Conservation (phyloP, 2,329 filamentous ascomycete genomes). For the Hypomyces rosellus region DNA sequence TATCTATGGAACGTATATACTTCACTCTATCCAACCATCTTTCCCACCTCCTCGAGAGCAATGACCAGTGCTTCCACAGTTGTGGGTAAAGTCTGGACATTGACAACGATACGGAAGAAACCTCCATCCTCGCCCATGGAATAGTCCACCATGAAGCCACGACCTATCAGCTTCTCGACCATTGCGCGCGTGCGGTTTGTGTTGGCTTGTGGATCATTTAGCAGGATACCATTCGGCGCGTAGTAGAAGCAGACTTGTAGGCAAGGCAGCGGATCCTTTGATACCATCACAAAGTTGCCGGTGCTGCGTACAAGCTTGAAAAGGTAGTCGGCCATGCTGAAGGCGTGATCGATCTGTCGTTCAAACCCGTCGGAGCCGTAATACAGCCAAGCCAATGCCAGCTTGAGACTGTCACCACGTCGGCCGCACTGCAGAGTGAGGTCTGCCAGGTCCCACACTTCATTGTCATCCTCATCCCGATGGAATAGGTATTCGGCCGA, state of each 20-base stretch:
- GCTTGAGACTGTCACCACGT: conserved; percentile 76
- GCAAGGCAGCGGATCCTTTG: conserved; percentile 72
- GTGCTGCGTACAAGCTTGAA: conserved; percentile 49
- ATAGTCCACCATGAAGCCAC: conserved; percentile 57
- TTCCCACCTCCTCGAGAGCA: conserved; percentile 44
- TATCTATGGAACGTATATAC: no score
- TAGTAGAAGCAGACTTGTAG: conserved; percentile 95
- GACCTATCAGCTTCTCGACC: conserved; percentile 39
- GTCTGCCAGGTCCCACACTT: conserved; percentile 86
- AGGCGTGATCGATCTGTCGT: conserved; percentile 63
- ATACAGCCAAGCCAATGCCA: conserved; percentile 85
- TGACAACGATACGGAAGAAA: conserved; percentile 55
- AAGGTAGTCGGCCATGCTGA: conserved; percentile 64
- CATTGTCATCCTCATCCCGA: conserved; percentile 38
- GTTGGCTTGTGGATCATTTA: conserved; percentile 37
- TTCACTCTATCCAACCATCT: conserved; percentile 9
- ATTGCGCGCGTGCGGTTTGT: conserved; percentile 44
- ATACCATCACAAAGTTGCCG: conserved; percentile 65
- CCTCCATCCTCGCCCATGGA: conserved; percentile 50
- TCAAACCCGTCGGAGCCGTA: conserved; percentile 73
- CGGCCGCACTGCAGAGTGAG: conserved; percentile 90
- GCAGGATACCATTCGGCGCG: conserved; percentile 48
- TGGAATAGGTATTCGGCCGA: conserved; percentile 84
- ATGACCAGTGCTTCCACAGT: conserved; percentile 49
- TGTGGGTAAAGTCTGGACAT: conserved; percentile 45